Base-by-base conservation (phyloP, 148 eudicot species). In the Rhododendron kiyosumense region DNA sequence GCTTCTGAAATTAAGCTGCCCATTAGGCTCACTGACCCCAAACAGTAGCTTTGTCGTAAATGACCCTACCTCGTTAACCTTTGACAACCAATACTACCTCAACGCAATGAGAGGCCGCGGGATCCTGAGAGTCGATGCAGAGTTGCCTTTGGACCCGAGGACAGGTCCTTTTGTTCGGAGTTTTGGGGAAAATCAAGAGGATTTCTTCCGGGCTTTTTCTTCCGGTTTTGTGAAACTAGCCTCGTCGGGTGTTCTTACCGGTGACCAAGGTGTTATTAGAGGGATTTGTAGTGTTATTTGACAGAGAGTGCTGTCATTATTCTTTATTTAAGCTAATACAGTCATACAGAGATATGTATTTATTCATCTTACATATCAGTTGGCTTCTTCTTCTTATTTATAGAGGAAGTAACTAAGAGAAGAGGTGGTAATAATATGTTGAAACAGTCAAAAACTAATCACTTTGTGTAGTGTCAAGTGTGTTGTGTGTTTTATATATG, bases 181-280 rank as follows among this genome's bases (percentile, higher is more conserved):
- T 26, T 94, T 94, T 65, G 91, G 92, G 0, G 71, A 1, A 3
- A 89, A 94, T 84, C 86, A 83, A 59, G 85, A 82, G 1, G 57
- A 38, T 1, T 94, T 94, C 86, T 94, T 92, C 45, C 38, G 45
- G 87, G 85, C 83, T 2, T 94, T 94, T 45, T 85, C 96, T 17
- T 91, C 94, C 41, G 94, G 91, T 5, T 92, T 94, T 75, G 76
- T 91, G 22, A 94, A 94, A 82, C 87, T 94, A 5, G 87, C 93
- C 51, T 85, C 92, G 7, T 84, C 84, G 12, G 87, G 86, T 63
- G 96, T 92, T 79, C 88, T 93, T 4, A 92, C 90, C 22, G 94
- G 91, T 5, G 73, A 83, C 61, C 86, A 76, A 86, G 94, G 96
- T 82, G 86, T 89, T 79, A 88, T 92, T 81, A 86, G 96, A 85